These are phyloP conservation scores for Fusarium virguliforme DNA, from an alignment of 2,329 filamentous ascomycete species.

Conservation along the genomic window DNA sequence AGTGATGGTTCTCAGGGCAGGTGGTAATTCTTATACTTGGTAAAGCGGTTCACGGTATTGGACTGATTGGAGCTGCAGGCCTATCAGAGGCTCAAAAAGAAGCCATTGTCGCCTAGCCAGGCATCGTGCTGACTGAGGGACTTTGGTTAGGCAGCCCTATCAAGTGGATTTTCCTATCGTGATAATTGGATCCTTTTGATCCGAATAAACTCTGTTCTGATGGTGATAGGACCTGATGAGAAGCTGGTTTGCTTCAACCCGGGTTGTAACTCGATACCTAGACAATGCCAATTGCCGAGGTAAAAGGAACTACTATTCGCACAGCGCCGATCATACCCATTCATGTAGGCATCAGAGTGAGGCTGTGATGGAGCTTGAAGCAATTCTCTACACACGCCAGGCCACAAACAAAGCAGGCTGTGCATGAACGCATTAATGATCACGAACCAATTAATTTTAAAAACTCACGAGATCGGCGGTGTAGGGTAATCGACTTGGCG, in stretches of 20 bases:
- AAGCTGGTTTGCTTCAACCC: neutral
- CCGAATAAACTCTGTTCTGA: too few species aligned
- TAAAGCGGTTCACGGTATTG: neutral
- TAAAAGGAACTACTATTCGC: neutral
- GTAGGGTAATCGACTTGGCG: slow-evolving; percentile 34
- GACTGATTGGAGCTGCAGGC: neutral
- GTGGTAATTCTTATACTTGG: neutral
- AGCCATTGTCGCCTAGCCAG: neutral
- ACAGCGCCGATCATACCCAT: neutral
- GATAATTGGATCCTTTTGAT: neutral
- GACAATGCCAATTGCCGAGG: too few species aligned
- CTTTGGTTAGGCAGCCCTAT: neutral
- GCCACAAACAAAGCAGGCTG: neutral
- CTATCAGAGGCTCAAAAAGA: neutral
- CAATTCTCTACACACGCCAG: neutral
- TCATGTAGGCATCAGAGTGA: neutral
- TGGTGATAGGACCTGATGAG: neutral
- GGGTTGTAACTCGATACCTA: neutral
- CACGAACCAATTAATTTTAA: slow-evolving; percentile 6
- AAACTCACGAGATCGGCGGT: slow-evolving; percentile 20
- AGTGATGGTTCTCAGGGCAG: neutral
- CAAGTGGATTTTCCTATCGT: neutral
- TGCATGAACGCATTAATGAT: neutral
- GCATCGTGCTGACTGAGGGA: slow-evolving; percentile 5
- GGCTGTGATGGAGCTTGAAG: slow-evolving; percentile 3